Percentiles rank a stretch among this genome's conserved stretches.
phyloP scores from a whole-genome alignment of 192 early-diverging fungal genomes.

The Funneliformis geosporum region DNA sequence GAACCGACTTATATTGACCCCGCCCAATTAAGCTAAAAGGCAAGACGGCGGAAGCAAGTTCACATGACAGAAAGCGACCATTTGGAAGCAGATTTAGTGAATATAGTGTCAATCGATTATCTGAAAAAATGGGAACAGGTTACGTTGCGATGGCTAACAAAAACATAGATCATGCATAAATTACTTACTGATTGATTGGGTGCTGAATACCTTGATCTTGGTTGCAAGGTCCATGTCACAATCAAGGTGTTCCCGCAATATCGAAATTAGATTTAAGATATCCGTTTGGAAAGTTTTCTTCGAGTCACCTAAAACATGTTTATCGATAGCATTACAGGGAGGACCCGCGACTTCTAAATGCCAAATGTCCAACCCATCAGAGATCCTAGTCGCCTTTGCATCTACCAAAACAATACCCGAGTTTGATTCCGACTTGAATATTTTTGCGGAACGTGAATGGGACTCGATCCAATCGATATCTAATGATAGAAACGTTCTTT shows the following conservation, averaged over 20 bases:
- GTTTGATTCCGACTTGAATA: constrained; percentile 19
- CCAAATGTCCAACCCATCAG: constrained; percentile 30
- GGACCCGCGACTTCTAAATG: constrained; percentile 30
- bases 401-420: constrained; percentile 21
- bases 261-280: constrained; percentile 10
- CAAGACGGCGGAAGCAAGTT: constrained; percentile 25
- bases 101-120: constrained; percentile 29
- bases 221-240: constrained; percentile 23
- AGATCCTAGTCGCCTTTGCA: constrained; percentile 20
- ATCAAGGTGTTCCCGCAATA: constrained; percentile 30
- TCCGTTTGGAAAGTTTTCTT: constrained; percentile 27
- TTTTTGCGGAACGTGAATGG: constrained; percentile 19
- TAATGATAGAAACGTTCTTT: constrained; percentile 12
- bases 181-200: constrained; percentile 26
- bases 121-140: constrained; percentile 31
- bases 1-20: constrained; percentile 12
- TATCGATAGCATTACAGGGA: constrained; percentile 19
- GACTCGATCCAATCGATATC: constrained; percentile 34
- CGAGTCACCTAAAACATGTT: constrained; percentile 14
- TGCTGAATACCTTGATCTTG: constrained; percentile 27
- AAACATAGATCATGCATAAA: constrained; percentile 26
- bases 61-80: constrained; percentile 21
- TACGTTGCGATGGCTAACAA: constrained; percentile 28
- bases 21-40: constrained; percentile 29
- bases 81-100: constrained; percentile 23